Conservation (phyloP, 352 stramenopile species). For the Stramenopiles sp. region DNA sequence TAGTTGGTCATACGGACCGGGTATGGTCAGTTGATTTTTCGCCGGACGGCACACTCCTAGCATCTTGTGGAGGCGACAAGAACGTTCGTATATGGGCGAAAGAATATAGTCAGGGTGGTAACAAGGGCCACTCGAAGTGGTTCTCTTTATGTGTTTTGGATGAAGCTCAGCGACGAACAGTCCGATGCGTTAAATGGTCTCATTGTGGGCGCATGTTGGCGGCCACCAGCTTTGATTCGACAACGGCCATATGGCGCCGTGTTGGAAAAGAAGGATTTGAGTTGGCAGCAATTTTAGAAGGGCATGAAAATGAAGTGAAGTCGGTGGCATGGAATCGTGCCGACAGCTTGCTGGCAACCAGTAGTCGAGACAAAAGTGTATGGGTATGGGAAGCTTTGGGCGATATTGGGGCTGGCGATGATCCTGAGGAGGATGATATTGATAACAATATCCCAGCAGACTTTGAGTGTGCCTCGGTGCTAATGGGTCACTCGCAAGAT, state of each 20-base stretch:
- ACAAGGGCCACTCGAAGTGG: slow-evolving; percentile 34
- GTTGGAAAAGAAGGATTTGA: slow-evolving; percentile 51
- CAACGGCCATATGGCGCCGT: slow-evolving; percentile 72
- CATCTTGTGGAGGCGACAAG: slow-evolving; percentile 65
- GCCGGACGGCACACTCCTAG: slow-evolving; percentile 51
- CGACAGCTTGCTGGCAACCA: slow-evolving; percentile 79
- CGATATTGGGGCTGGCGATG: neutral
- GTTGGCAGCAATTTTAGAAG: slow-evolving; percentile 80
- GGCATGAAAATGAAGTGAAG: slow-evolving; percentile 96
- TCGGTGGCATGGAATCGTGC: slow-evolving; percentile 77
- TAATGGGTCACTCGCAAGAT: slow-evolving; percentile 84
- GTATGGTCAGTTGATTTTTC: slow-evolving; percentile 74
- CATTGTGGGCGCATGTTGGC: slow-evolving; percentile 49
- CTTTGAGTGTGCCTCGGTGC: slow-evolving; percentile 89
- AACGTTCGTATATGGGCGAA: slow-evolving; percentile 53
- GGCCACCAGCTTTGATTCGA: slow-evolving; percentile 85
- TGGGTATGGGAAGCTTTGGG: slow-evolving; percentile 83
- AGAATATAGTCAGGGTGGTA: neutral
- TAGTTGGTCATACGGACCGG: slow-evolving; percentile 60
- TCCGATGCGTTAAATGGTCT: slow-evolving; percentile 80
- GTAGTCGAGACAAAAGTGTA: slow-evolving; percentile 91
- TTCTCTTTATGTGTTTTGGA: slow-evolving; percentile 69
- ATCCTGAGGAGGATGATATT: neutral
- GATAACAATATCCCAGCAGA: slow-evolving; percentile 56
- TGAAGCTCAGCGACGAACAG: slow-evolving; percentile 75